Percentiles rank a stretch among this genome's conserved stretches.
phyloP scores from a whole-genome alignment of 129 eudicot species.

The Artemisia argyi region DNA sequence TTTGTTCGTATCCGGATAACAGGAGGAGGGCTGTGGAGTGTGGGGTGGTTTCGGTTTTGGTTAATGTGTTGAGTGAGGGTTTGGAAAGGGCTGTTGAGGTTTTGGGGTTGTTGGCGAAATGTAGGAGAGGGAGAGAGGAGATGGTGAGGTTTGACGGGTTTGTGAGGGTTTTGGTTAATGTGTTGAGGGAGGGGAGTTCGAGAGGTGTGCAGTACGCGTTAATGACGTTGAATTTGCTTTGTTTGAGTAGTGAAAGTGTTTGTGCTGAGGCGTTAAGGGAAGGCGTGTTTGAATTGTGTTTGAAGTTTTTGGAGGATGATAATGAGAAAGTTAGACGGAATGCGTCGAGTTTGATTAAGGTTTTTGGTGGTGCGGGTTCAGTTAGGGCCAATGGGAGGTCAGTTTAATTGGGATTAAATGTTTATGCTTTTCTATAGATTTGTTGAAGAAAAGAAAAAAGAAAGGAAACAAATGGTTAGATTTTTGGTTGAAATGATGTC shows the following conservation, averaged over 20 bases:
- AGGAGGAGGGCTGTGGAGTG: constrained; percentile 72
- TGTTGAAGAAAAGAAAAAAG: constrained; percentile 35
- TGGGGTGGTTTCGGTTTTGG: constrained; percentile 59
- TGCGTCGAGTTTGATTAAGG: constrained; percentile 80
- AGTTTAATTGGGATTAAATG: constrained; percentile 36
- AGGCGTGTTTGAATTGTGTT: constrained; percentile 78
- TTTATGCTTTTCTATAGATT: constrained; percentile 35
- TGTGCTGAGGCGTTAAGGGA: constrained; percentile 53
- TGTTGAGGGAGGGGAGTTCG: constrained; percentile 74
- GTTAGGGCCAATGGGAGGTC: constrained; percentile 28
- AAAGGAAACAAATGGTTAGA: constrained; percentile 21
- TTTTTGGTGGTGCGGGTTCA: constrained; percentile 48
- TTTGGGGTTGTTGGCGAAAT: constrained; percentile 72
- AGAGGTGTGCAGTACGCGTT: constrained; percentile 85
- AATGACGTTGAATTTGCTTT: constrained; percentile 54
- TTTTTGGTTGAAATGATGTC: constrained; percentile 34
- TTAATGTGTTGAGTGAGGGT: constrained; percentile 48
- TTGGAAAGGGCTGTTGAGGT: constrained; percentile 92
- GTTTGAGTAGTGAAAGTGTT: constrained; percentile 53
- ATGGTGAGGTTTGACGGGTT: constrained; percentile 54
- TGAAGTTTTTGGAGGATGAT: constrained; percentile 80
- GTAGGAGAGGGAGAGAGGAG: constrained; percentile 66
- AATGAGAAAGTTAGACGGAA: constrained; percentile 76
- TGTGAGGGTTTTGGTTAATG: constrained; percentile 50
- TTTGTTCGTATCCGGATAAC: constrained; percentile 81